Evolutionary conservation across 1,284 basidiomycete genomes (phyloP).

Genomic region (Jaminaea rosea): DNA sequence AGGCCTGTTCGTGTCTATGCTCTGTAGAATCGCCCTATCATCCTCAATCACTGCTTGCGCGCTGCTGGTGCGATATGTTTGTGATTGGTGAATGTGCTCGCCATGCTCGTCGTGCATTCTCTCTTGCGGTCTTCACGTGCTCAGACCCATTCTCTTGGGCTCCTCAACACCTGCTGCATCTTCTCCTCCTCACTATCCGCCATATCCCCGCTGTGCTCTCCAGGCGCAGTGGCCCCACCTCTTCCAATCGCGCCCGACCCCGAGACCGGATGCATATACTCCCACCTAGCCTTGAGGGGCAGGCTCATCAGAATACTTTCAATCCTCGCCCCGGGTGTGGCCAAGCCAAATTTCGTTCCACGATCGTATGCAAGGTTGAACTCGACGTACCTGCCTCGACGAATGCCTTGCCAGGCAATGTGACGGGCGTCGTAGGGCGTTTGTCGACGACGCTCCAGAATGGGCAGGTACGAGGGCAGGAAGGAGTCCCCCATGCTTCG

Average conservation of each 20-base stretch:
- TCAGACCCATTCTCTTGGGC: conserved; percentile 33
- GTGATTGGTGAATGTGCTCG: too few relatives aligned
- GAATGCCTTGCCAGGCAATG: conserved; percentile 38
- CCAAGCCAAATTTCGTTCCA: conserved; percentile 45
- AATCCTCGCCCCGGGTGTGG: conserved; percentile 44
- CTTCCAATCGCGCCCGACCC: conserved; percentile 29
- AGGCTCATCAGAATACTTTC: conserved; percentile 47
- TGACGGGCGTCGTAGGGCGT: conserved; percentile 22
- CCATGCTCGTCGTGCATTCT: too few relatives aligned
- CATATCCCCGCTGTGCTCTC: conserved; percentile 2
- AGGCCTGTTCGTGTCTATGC: too few relatives aligned
- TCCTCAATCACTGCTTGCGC: too few relatives aligned
- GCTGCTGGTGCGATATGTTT: too few relatives aligned
- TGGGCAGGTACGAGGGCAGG: conserved; percentile 40
- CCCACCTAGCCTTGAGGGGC: conserved; percentile 41
- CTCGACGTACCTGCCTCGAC: conserved; percentile 43
- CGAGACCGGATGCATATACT: conserved; percentile 39
- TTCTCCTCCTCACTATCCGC: conserved; percentile 18
- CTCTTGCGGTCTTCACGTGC: neutral
- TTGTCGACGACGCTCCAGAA: conserved; percentile 32
- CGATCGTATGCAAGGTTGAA: conserved; percentile 47
- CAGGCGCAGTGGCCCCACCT: conserved; percentile 11
- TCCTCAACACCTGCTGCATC: conserved; percentile 23
- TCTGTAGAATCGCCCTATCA: too few relatives aligned
- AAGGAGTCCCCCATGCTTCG: conserved; percentile 40